phyloP scores from a whole-genome alignment of 352 stramenopile species.

The Globisporangium apiculatum region DNA sequence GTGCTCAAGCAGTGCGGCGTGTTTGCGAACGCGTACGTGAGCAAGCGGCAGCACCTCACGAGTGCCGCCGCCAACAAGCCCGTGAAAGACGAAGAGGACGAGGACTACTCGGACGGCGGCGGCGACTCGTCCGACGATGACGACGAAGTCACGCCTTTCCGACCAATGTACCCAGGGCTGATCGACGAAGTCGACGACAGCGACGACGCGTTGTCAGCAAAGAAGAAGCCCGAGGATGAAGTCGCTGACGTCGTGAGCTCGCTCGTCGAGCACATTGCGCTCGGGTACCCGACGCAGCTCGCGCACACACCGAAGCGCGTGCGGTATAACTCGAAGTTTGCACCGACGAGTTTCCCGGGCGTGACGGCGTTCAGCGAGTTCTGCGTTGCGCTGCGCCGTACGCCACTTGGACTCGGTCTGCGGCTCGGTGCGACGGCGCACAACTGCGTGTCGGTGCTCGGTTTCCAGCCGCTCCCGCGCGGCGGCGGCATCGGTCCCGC shows the following conservation, averaged over 20 bases:
- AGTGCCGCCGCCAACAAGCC: slow-evolving; percentile 19
- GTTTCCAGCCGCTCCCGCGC: slow-evolving; percentile 57
- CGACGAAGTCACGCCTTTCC: slow-evolving; percentile 37
- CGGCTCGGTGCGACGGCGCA: slow-evolving; percentile 63
- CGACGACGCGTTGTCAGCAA: slow-evolving; percentile 25
- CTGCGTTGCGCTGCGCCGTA: slow-evolving; percentile 54
- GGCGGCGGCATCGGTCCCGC: slow-evolving; percentile 73
- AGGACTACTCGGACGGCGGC: slow-evolving; percentile 76
- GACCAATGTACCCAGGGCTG: slow-evolving; percentile 53
- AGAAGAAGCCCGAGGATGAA: slow-evolving; percentile 63
- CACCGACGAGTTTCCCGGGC: slow-evolving; percentile 36
- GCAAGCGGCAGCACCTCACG: slow-evolving; percentile 57
- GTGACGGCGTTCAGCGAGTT: slow-evolving; percentile 68
- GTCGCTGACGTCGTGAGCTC: slow-evolving; percentile 70
- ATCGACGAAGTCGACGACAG: slow-evolving; percentile 33
- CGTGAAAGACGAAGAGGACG: slow-evolving; percentile 48
- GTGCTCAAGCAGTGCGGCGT: slow-evolving; percentile 85
- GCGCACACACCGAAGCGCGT: slow-evolving; percentile 30
- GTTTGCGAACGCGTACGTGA: slow-evolving; percentile 74
- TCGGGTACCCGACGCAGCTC: slow-evolving; percentile 62
- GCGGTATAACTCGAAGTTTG: slow-evolving; percentile 47
- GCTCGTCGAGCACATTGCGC: slow-evolving; percentile 73
- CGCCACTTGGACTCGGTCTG: slow-evolving; percentile 73
- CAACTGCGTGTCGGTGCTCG: slow-evolving; percentile 61
- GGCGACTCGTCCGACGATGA: slow-evolving; percentile 57